Base-by-base conservation (phyloP, 2,329 filamentous ascomycete species). In the Blastomyces emzantsi region DNA sequence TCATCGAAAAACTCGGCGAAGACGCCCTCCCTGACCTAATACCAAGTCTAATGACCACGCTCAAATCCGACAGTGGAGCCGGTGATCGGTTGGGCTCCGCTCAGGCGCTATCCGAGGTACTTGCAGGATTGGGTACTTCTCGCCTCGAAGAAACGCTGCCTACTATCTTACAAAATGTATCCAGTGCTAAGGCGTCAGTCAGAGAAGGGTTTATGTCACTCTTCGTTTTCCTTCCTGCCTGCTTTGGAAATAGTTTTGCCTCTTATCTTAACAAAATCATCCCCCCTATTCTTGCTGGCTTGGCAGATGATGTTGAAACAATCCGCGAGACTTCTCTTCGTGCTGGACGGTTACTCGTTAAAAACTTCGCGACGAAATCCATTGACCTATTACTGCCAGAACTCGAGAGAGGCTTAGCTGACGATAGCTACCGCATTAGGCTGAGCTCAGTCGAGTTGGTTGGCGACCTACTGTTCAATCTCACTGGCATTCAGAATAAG, bases 151-250 rank as follows among this genome's bases (percentile, higher is more conserved):
- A 99, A 77, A 97, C 92, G 5, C 81, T 99, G 56, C 95, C 94
- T 49, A 97, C 93, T 15, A 96, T 99, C 70, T 79, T 99, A 51
- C 93, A 97, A 72, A 99, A 99, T 72, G 93, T 96, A 68, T 87
- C 91, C 69, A 97, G 93, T 71, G 86, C 88, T 69, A 97, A 96
- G 77, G 75, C 94, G 22, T 87, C 92, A 62, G 91, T 99, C 67
- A 87, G 94, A 70, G 94, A 99, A 81, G 94, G 94, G 56, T 99
- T 99, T 80, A 99, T 99, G 94, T 97, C 94, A 8, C 84, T 99
- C 51, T 99, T 99, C 78, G 97, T 99, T 69, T 99, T 97, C 84
- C 86, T 99, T 79, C 94, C 94, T 15, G 94, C 96, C 62, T 99
- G 94, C 79, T 99, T 99, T 71, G 94, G 94, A 72, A 99, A 99